Evolutionary conservation across 176 grass and related monocot genomes (phyloP), one percentile per base, ranked within the genome.

Genomic region (Oryza meridionalis): DNA sequence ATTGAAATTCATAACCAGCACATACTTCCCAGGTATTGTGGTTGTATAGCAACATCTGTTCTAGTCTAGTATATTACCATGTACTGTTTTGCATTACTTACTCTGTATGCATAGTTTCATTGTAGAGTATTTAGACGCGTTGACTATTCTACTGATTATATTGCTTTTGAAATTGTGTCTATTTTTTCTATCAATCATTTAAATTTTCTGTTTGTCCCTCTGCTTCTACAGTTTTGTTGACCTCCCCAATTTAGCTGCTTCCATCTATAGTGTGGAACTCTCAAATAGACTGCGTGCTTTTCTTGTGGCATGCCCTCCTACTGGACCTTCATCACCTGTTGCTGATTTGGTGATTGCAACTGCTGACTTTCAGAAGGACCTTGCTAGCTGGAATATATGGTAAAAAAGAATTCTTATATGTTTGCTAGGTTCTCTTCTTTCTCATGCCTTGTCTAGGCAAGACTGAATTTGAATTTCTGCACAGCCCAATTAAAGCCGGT

Each of bases 1-100:
- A 99, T 99, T 69, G 93, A 99, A 93, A 96, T 99, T 80, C 96
- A 99, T 81, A 94, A 99, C 85, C 91, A 96, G 6, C 96, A 99
- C 78, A 89, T 96, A 65, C 91, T 99, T 59, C 96, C 96, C 26
- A 99, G 96, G 96, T 99, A 75, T 1, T 25, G 45, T 44, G 13
- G n/a, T 13, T 70, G 44, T 90, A 67, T 83, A 24, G 19, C 72
- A 19, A 11, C 19, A 75, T 70, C 4, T 25, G 14, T 79, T 15
- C 47, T 26, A 24, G 26, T 76, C 46, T 80, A 50, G 4, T 66
- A 49, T 81, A 78, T 46, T 72, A 15, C 26, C 43, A 32, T 72
- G 32, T 4, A 9, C 25, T 75, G 16, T 16, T 75, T 11, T 24
- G 0, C 11, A 14, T 24, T n/a, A 58, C 5, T 58, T 58, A 17